Conservation (phyloP, 164 flowering plant genomes). For the Cinnamomum micranthum region DNA sequence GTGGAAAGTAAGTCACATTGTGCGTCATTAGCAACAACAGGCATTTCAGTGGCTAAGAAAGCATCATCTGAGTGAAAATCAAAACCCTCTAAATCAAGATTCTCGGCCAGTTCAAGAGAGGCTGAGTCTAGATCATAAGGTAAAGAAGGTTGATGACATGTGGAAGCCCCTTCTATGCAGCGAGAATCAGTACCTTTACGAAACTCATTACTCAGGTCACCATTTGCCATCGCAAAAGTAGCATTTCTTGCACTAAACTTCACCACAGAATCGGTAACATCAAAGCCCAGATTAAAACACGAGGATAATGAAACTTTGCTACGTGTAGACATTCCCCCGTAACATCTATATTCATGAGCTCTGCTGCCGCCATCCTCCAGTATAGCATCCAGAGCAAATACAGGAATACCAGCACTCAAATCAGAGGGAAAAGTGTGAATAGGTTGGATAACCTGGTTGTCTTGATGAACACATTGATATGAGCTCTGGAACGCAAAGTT, state of each 20-base stretch:
- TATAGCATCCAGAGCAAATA: background rate
- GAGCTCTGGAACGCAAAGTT: background rate
- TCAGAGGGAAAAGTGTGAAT: background rate
- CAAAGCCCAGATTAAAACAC: too few species aligned
- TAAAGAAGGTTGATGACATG: background rate
- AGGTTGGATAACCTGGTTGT: background rate
- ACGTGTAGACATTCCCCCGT: too few species aligned
- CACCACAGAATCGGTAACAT: too few species aligned
- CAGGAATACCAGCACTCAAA: background rate
- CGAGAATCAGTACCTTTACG: too few species aligned
- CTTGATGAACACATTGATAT: background rate
- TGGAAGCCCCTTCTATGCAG: too few species aligned
- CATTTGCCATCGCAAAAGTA: background rate
- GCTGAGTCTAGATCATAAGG: background rate
- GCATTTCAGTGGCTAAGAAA: background rate
- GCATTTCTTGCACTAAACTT: too few species aligned
- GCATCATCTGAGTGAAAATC: background rate
- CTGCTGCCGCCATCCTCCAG: background rate
- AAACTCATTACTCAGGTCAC: background rate
- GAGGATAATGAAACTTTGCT: too few species aligned
- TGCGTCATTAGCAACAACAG: background rate
- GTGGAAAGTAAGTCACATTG: background rate
- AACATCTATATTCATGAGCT: too few species aligned
- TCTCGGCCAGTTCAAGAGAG: background rate
- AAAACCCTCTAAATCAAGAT: background rate